Base-by-base conservation (phyloP, 2,329 filamentous ascomycete species). In the Arthrobotrys pseudoclavata region DNA sequence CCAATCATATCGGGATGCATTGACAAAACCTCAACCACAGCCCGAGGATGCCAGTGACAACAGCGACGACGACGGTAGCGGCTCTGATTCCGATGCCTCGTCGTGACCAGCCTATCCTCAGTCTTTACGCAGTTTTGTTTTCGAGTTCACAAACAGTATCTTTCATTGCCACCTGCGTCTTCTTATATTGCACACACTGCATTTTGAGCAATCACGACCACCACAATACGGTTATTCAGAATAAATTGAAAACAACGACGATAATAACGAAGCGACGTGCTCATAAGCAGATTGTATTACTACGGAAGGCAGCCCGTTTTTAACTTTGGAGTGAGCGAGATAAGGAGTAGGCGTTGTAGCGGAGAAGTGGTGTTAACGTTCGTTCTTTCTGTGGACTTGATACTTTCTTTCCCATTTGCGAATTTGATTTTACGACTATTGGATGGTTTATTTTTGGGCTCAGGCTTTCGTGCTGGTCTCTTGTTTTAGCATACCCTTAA, bases 1-100 rank as follows among this genome's bases (percentile, higher is more conserved):
- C 74, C 74, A 77, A 71, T 77, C 74, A 71, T 77, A 71, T 63
- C 74, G 74, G 61, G 74, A 77, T 57, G 74, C 74, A 20, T 47
- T 77, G 67, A 67, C 67, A 71, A 70, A 64, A 68, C 74, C 74
- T 62, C 67, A 62, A 64, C 53, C 45, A n/a, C 45, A 55, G 50
- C 52, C 67, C 15, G 62, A 76, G 26, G 69, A 74, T 48, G 52
- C 29, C 34, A 71, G 67, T 20, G 74, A 77, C 34, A 52, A 63
- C 18, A 71, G 67, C 10, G 74, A 77, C 29, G 67, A 61, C 22
- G 60, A 66, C 18, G 67, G 50, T 45, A 77, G 74, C 48, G 67
- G 42, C 22, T 67, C 60, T 20, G 74, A 77, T 22, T 67, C 67
- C 18, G 74, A 77, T 24, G 52, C 67, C 15, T 77, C 67, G 1